Evolutionary conservation across 2,329 filamentous ascomycete species (phyloP).

Genomic region (Ophiostoma fasciatum): DNA sequence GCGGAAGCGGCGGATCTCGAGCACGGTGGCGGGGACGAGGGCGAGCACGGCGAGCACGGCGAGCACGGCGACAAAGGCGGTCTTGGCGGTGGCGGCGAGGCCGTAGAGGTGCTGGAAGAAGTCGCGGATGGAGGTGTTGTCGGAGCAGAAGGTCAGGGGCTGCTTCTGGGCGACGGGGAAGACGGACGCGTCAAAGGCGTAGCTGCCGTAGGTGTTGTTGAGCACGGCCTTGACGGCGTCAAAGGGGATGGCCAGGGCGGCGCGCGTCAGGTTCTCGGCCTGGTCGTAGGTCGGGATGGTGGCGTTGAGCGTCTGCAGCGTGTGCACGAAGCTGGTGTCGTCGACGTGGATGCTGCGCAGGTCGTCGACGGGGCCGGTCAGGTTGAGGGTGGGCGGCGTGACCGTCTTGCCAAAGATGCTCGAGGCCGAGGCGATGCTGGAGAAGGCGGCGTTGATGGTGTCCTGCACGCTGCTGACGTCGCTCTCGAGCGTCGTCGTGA

Average conservation of each 20-base stretch:
- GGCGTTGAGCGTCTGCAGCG: constrained; percentile 57
- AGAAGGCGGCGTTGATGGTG: constrained; percentile 41
- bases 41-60: constrained; percentile 26
- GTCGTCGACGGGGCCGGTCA: constrained; percentile 47
- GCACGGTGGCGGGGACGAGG: constrained; percentile 65
- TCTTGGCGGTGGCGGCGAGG: constrained; percentile 53
- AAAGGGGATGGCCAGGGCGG: constrained; percentile 65
- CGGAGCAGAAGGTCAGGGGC: constrained; percentile 72
- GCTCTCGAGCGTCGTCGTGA: constrained; percentile 41
- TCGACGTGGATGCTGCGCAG: constrained; percentile 56
- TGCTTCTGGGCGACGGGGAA: constrained; percentile 80
- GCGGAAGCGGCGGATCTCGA: constrained; percentile 66
- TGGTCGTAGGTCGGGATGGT: constrained; percentile 72
- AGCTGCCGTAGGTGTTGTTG: constrained; percentile 54
- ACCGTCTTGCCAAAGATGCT: constrained; percentile 26
- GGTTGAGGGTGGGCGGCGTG: constrained; percentile 37
- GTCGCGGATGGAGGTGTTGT: constrained; percentile 63
- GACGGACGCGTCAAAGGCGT: constrained; percentile 59
- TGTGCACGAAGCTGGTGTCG: constrained; percentile 50
- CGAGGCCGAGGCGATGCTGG: constrained; percentile 36
- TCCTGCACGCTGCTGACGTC: constrained; percentile 25
- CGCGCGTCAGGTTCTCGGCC: constrained; percentile 68
- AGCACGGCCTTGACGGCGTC: constrained; percentile 61
- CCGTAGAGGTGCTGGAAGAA: constrained; percentile 66
- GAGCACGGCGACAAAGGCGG: constrained; percentile 63